A percentile compares a stretch with the other conserved stretches of the same genome.
Conservation (phyloP, 345 rosid species). For the Brassica juncea region DNA sequence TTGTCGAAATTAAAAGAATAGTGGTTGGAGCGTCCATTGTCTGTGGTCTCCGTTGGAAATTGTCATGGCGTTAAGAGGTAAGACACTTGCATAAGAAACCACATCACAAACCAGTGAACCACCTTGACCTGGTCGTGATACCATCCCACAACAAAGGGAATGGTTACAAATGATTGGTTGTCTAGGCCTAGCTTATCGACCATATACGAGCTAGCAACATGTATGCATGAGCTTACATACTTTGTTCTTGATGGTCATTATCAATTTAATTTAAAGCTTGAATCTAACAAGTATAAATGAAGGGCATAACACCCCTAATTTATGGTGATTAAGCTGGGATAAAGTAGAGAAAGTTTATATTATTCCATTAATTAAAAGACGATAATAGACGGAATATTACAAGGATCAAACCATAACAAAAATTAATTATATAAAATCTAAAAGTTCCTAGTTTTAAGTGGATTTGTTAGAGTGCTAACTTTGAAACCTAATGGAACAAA, state of each 20-base stretch:
- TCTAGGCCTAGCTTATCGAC: neutral
- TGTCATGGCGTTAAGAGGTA: neutral
- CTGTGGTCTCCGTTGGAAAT: neutral
- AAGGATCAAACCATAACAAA: constrained; percentile 4
- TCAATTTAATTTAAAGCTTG: too few relatives aligned
- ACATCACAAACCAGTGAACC: neutral
- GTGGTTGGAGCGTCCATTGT: neutral
- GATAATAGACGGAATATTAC: constrained; percentile 14
- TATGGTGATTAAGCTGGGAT: neutral
- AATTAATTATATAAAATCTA: constrained; percentile 9
- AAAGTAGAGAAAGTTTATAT: neutral
- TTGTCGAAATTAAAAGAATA: neutral
- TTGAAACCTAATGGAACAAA: too few relatives aligned
- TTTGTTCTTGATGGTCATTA: neutral
- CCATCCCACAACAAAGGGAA: neutral
- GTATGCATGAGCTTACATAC: neutral
- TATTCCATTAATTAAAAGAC: neutral
- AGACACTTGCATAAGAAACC: neutral
- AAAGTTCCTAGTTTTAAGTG: too few relatives aligned
- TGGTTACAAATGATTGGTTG: neutral
- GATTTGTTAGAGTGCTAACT: too few relatives aligned
- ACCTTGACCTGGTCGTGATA: neutral
- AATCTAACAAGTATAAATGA: neutral
- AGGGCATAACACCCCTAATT: neutral
- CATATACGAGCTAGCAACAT: neutral